phyloP scores from a whole-genome alignment of 176 grass and related monocot genomes.

The Avena eriantha region DNA sequence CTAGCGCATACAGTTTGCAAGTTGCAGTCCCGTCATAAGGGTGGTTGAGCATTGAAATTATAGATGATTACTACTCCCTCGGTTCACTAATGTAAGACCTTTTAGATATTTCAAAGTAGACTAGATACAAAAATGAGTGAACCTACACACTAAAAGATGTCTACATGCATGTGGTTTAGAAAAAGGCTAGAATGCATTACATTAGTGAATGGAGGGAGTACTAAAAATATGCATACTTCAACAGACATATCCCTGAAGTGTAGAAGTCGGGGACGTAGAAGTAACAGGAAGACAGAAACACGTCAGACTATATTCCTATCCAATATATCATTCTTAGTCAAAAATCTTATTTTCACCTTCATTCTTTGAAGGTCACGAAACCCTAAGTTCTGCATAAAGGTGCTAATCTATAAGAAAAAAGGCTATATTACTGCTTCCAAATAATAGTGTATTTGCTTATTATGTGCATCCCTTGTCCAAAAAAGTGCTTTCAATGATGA shows the following conservation, averaged over 20 bases:
- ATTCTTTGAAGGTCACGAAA: not conserved
- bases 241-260: not conserved
- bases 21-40: not conserved
- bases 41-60: not conserved
- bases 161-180: too few relatives aligned
- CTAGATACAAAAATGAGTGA: too few relatives aligned
- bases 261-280: not conserved
- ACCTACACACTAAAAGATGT: too few relatives aligned
- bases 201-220: too few relatives aligned
- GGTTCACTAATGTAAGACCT: too few relatives aligned
- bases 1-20: not conserved
- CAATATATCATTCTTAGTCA: not conserved
- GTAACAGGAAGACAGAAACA: not conserved
- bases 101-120: too few relatives aligned
- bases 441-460: not conserved
- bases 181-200: too few relatives aligned
- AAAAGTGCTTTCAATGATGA: not conserved
- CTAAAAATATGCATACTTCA: not conserved
- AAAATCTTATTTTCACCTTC: not conserved
- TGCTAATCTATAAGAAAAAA: not conserved
- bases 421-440: not conserved
- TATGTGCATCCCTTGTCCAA: not conserved
- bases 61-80: not conserved
- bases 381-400: not conserved
- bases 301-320: not conserved